These are phyloP conservation scores for Xylaria telfairii DNA, from an alignment of 495 filamentous ascomycete genomes.

Conservation along the genomic window DNA sequence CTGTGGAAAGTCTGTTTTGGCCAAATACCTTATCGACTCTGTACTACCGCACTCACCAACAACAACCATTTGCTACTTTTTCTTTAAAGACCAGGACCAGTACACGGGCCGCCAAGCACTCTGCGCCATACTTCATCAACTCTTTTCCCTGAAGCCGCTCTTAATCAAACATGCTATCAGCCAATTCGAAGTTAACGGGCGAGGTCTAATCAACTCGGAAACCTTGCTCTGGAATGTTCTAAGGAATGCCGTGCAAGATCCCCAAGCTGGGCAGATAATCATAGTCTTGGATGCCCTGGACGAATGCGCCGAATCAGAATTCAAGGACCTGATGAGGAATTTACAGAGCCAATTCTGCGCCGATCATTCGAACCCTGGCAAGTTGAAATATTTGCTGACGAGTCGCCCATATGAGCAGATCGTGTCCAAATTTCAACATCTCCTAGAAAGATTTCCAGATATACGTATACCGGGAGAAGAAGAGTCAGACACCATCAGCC, in stretches of 20 bases:
- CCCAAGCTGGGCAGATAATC: constrained; percentile 52
- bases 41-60: constrained; percentile 28
- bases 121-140: constrained; percentile 54
- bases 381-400: constrained; percentile 56
- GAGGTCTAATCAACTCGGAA: constrained; percentile 41
- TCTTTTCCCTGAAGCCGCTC: constrained; percentile 43
- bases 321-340: constrained; percentile 23
- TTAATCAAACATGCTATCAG: constrained; percentile 43
- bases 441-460: constrained; percentile 33
- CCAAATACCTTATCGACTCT: constrained; percentile 52
- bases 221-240: constrained; percentile 52
- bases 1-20: constrained; percentile 62
- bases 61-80: constrained; percentile 59
- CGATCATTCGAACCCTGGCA: not conserved
- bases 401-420: constrained; percentile 56
- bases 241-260: constrained; percentile 36
- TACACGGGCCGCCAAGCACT: constrained; percentile 48
- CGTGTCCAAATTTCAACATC: constrained; percentile 35
- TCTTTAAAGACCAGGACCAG: constrained; percentile 63
- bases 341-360: constrained; percentile 28
- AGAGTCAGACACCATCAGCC: constrained; percentile 45
- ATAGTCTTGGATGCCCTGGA: constrained; percentile 59
- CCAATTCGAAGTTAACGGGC: constrained; percentile 31
- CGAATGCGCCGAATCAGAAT: constrained; percentile 38
- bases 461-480: constrained; percentile 50